Conservation (phyloP, 805 yeast species). For the Sugiyamaella valdiviana region DNA sequence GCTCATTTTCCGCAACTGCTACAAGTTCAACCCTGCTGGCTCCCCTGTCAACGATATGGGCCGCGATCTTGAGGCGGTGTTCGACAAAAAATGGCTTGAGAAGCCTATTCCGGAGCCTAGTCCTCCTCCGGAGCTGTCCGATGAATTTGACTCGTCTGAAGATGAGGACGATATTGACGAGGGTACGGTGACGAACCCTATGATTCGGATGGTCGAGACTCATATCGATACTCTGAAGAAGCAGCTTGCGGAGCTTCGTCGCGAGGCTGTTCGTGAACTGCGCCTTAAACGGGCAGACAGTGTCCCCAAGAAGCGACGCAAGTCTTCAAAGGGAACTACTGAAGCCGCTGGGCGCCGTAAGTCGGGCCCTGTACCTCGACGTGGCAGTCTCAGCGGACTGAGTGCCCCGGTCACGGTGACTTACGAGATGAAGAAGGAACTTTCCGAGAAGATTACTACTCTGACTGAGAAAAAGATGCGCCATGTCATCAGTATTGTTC, state of each 20-base stretch:
- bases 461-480: constrained; percentile 72
- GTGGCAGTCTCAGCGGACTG: constrained; percentile 15
- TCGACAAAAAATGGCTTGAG: constrained; percentile 83
- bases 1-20: constrained; percentile 82
- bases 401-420: constrained; percentile 47
- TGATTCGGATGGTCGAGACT: constrained; percentile 81
- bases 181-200: constrained; percentile 71
- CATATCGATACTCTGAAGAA: constrained; percentile 80
- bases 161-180: constrained; percentile 34
- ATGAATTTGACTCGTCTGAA: constrained; percentile 37
- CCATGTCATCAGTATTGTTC: constrained; percentile 77
- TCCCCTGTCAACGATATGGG: constrained; percentile 96
- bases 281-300: constrained; percentile 42
- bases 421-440: constrained; percentile 93
- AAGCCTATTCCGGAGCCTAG: constrained; percentile 66
- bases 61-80: constrained; percentile 77
- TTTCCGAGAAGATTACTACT: constrained; percentile 74
- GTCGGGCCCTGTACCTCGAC: constrained; percentile 10
- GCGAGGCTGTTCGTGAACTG: constrained; percentile 32
- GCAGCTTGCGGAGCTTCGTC: constrained; percentile 76
- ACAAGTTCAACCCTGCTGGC: constrained; percentile 92
- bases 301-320: constrained; percentile 17
- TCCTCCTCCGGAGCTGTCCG: constrained; percentile 44
- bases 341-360: constrained; percentile 8
- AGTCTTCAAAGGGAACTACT: constrained; percentile 8